phyloP scores from a whole-genome alignment of 257 asterid genomes.

The Nicotiana undulata region DNA sequence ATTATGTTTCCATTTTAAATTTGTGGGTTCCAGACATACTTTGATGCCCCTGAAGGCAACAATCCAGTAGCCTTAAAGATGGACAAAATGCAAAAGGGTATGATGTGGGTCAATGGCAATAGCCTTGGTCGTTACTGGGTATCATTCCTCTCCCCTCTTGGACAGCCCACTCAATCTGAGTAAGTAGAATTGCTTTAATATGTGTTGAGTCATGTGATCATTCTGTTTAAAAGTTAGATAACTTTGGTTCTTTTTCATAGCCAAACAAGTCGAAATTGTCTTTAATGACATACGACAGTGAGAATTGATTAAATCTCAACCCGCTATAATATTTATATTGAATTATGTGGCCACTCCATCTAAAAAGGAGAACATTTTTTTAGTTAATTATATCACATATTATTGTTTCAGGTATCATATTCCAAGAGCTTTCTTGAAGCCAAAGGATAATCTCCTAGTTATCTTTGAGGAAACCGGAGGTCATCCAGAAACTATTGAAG shows the following conservation, averaged over 20 bases:
- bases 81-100: slow-evolving; percentile 74
- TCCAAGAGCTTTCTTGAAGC: slow-evolving; percentile 78
- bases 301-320: too few relatives aligned
- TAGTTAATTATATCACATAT: background rate
- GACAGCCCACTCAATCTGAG: slow-evolving; percentile 74
- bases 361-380: too few relatives aligned
- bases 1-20: too few relatives aligned
- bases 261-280: too few relatives aligned
- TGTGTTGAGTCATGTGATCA: too few relatives aligned
- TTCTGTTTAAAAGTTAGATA: too few relatives aligned
- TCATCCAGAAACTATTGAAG: slow-evolving; percentile 36
- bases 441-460: slow-evolving; percentile 43
- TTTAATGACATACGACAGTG: too few relatives aligned
- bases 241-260: too few relatives aligned
- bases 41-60: slow-evolving; percentile 72
- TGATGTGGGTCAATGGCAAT: slow-evolving; percentile 80
- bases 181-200: slow-evolving; percentile 16
- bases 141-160: slow-evolving; percentile 66
- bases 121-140: slow-evolving; percentile 90
- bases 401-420: slow-evolving; percentile 52
- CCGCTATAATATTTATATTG: too few relatives aligned
- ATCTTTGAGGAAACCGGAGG: slow-evolving; percentile 85
- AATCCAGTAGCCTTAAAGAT: slow-evolving; percentile 59
- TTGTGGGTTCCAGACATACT: slow-evolving; percentile 37
- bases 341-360: too few relatives aligned